These are phyloP conservation scores for Globisporangium canariense DNA, from an alignment of 352 stramenopile species.

Conservation along the genomic window DNA sequence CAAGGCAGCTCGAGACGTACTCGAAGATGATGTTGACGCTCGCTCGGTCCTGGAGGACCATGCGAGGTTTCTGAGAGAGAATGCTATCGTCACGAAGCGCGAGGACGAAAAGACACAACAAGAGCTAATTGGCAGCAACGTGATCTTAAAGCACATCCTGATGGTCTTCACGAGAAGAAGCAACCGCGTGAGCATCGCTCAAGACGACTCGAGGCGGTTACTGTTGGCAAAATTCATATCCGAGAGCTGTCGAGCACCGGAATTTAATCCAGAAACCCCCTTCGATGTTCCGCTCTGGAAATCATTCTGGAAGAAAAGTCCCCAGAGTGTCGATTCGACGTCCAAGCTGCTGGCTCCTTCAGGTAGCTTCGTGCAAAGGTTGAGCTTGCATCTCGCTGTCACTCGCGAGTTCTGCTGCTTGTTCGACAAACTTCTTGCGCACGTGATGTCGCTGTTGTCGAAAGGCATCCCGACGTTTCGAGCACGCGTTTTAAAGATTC, in stretches of 20 bases:
- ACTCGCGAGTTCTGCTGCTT: slow-evolving; percentile 58
- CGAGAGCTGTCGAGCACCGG: slow-evolving; percentile 18
- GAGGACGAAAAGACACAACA: slow-evolving; percentile 3
- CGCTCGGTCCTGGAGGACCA: slow-evolving; percentile 53
- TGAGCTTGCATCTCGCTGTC: slow-evolving; percentile 47
- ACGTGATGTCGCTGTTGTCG: slow-evolving; percentile 77
- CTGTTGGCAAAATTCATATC: slow-evolving; percentile 57
- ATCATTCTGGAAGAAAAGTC: slow-evolving; percentile 38
- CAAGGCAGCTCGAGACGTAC: slow-evolving; percentile 21
- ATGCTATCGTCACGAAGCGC: slow-evolving; percentile 15
- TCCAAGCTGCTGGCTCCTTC: slow-evolving; percentile 48
- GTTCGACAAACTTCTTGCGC: slow-evolving; percentile 66
- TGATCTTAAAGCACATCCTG: slow-evolving; percentile 67
- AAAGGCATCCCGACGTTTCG: slow-evolving; percentile 67
- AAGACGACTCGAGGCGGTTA: slow-evolving; percentile 48
- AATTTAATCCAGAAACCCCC: background rate
- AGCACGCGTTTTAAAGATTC: slow-evolving; percentile 72
- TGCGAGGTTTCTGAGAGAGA: slow-evolving; percentile 25
- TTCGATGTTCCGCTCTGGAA: slow-evolving; percentile 42
- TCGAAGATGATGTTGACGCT: slow-evolving; percentile 47
- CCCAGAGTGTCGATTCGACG: slow-evolving; percentile 26
- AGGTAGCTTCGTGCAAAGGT: slow-evolving; percentile 36
- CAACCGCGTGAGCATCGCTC: slow-evolving; percentile 22
- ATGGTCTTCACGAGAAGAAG: slow-evolving; percentile 45
- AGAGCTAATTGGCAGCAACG: slow-evolving; percentile 1